Percentiles rank a stretch among this genome's conserved stretches.
Conservation (phyloP, 805 yeast genomes). For the Myxozyma monticola region DNA sequence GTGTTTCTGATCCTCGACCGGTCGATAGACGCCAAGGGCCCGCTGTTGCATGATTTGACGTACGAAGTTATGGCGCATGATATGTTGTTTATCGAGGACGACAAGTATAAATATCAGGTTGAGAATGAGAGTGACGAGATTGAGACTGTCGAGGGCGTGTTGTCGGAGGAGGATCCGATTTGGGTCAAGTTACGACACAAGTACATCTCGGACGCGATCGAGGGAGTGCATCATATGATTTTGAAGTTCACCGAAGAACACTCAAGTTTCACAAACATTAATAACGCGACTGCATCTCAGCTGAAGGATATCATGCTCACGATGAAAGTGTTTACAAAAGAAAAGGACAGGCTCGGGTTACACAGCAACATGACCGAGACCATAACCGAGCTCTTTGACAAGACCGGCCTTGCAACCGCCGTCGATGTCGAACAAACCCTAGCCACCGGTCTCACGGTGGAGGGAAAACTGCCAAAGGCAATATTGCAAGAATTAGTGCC, state of each 20-base stretch:
- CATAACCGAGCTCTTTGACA: conserved; percentile 9
- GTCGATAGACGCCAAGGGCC: conserved; percentile 77
- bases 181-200: conserved; percentile 72
- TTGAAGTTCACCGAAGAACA: conserved; percentile 68
- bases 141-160: conserved; percentile 49
- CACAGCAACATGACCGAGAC: conserved; percentile 25
- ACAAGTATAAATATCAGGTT: conserved; percentile 51
- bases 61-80: conserved; percentile 94
- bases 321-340: conserved; percentile 56
- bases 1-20: conserved; percentile 78
- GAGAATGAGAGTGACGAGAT: conserved; percentile 39
- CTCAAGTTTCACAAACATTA: conserved; percentile 55
- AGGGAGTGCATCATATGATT: conserved; percentile 56
- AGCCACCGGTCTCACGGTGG: conserved; percentile 67
- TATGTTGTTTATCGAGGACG: conserved; percentile 48
- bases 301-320: conserved; percentile 52
- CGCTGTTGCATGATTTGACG: conserved; percentile 82
- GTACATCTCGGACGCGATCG: conserved; percentile 75
- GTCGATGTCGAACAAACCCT: conserved; percentile 86
- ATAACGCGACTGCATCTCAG: conserved; percentile 26
- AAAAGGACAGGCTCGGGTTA: conserved; percentile 39
- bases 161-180: conserved; percentile 63
- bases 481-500: conserved; percentile 63
- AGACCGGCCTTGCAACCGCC: conserved; percentile 53
- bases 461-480: conserved; percentile 59